Evolutionary conservation across 176 grass and related monocot genomes (phyloP).

Genomic region (Carex myosuroides): DNA sequence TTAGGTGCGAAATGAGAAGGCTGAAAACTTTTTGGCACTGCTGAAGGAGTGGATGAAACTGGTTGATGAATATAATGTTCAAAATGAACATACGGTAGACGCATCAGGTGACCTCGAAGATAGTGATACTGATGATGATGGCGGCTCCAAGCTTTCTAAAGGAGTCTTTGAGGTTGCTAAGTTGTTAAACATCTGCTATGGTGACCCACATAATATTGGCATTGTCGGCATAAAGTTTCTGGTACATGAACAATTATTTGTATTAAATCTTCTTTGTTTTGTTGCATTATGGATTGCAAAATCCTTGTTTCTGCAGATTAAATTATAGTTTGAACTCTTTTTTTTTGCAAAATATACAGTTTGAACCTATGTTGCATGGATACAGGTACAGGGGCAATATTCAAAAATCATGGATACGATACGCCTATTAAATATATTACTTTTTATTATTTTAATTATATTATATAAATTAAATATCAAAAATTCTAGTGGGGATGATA

Average conservation of each 20-base stretch:
- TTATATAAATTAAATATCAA: too few species aligned
- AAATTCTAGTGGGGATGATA: too few species aligned
- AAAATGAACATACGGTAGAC: not conserved
- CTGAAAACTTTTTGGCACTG: slow-evolving; percentile 57
- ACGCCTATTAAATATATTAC: too few species aligned
- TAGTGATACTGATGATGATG: slow-evolving; percentile 27
- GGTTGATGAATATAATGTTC: slow-evolving; percentile 31
- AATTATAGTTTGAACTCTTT: too few species aligned
- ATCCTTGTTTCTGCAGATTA: not conserved
- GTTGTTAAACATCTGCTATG: slow-evolving; percentile 46
- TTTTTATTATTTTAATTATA: too few species aligned
- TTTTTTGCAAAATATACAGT: too few species aligned
- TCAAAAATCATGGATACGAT: too few species aligned
- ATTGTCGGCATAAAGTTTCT: slow-evolving; percentile 48
- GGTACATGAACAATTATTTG: slow-evolving; percentile 22
- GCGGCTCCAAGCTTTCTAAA: slow-evolving; percentile 18
- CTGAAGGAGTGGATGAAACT: slow-evolving; percentile 54
- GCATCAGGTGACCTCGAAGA: not conserved
- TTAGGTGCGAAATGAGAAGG: slow-evolving; percentile 69
- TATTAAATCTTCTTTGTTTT: not conserved
- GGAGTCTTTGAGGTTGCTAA: slow-evolving; percentile 53
- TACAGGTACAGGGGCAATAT: too few species aligned
- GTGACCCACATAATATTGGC: slow-evolving; percentile 35
- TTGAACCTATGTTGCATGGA: too few species aligned
- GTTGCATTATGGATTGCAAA: not conserved